Evolutionary conservation across 2,329 filamentous ascomycete genomes (phyloP).

Genomic region (Apiospora rasikravindrae): DNA sequence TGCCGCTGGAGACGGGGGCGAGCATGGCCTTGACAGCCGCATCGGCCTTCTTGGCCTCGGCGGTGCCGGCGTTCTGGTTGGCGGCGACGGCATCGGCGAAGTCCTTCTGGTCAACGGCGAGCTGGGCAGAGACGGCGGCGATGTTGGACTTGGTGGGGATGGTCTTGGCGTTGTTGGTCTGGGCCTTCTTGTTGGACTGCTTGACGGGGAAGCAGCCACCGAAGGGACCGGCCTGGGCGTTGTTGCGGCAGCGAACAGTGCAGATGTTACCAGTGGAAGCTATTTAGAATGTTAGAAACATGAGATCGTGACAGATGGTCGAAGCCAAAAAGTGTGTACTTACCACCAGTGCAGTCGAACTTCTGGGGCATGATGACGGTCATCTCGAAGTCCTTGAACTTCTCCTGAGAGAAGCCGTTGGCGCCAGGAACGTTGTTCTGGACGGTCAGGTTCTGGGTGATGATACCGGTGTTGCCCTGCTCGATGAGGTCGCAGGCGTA

Average conservation of each 20-base stretch:
- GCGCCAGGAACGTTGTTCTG: constrained; percentile 63
- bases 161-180: constrained; percentile 48
- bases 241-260: constrained; percentile 65
- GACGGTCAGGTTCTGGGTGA: constrained; percentile 55
- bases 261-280: constrained; percentile 63
- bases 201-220: constrained; percentile 63
- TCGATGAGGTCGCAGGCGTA: constrained; percentile 60
- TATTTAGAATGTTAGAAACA: constrained; percentile 26
- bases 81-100: constrained; percentile 52
- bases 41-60: constrained; percentile 40
- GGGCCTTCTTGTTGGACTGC: constrained; percentile 52
- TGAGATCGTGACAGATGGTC: background rate
- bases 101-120: constrained; percentile 56
- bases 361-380: constrained; percentile 57
- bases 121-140: constrained; percentile 52
- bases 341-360: constrained; percentile 57
- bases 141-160: constrained; percentile 54
- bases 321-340: constrained; percentile 29
- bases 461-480: constrained; percentile 48
- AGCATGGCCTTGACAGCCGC: constrained; percentile 45
- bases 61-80: constrained; percentile 47
- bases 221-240: constrained; percentile 61
- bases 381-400: constrained; percentile 61
- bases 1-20: constrained; percentile 35
- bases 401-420: constrained; percentile 63